Evolutionary conservation across 2,329 filamentous ascomycete genomes (phyloP), one percentile per base, ranked within the genome.

Genomic region (Raffaelea deltoideospora): DNA sequence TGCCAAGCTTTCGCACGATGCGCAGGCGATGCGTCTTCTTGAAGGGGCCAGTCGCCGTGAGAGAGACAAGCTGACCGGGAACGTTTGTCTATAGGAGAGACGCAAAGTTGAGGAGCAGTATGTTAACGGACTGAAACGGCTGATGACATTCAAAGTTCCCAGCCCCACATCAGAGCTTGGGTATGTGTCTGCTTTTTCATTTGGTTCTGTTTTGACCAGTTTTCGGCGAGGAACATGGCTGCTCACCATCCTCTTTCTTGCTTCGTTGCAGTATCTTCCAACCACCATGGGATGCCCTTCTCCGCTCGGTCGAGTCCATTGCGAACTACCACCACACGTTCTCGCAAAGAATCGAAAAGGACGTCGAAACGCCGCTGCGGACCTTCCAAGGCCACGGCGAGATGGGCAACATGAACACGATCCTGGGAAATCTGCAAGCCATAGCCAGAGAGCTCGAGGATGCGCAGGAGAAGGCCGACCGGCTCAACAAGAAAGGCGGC

Each of bases 31-130:
- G n/a, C n/a, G n/a, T n/a, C n/a, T n/a, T n/a, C n/a, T n/a, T n/a
- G n/a, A n/a, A n/a, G n/a, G n/a, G n/a, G n/a, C n/a, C n/a, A n/a
- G n/a, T n/a, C n/a, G n/a, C n/a, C n/a, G n/a, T n/a, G n/a, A n/a
- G n/a, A n/a, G n/a, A n/a, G n/a, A n/a, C n/a, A n/a, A n/a, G n/a
- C n/a, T n/a, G n/a, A n/a, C n/a, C n/a, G n/a, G n/a, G n/a, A n/a
- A n/a, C n/a, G n/a, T n/a, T n/a, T n/a, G n/a, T n/a, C 19, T 4
- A 33, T 56, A 96, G 88, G 90, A 98, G 65, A 84, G 90, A 48
- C 80, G 87, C 55, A 81, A 77, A 50, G 69, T 96, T 43, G 90
- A 98, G 60, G 88, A 96, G 52, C 70, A 77, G 52, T 98, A 98
- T 59, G 82, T 84, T 33, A 67, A 76, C 49, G 77, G 80, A 31